Evolutionary conservation across 2,329 filamentous ascomycete genomes (phyloP), one percentile per base, ranked within the genome.

Genomic region (Emericellopsis cladophorae): DNA sequence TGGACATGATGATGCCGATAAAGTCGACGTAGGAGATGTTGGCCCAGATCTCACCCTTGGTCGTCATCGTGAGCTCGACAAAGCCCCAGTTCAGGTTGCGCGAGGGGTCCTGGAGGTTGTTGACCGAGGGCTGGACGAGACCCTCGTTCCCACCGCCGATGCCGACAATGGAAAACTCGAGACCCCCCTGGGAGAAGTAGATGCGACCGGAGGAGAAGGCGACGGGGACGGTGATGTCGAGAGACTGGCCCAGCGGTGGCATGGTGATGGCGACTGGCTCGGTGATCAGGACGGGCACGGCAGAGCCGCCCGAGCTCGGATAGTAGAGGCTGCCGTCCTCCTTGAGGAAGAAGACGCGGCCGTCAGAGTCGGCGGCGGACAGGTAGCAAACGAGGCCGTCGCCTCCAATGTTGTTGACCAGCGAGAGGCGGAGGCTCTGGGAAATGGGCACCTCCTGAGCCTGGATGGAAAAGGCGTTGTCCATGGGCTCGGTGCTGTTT

Each of bases 21-120:
- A 70, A 72, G 49, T 73, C 69, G 26, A 73, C 69, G 42, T 66
- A 71, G 37, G 61, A 67, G 41, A 73, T 61, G 50, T 72, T 71
- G 45, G 67, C 65, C 34, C 56, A 70, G 22, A 72, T 49, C 7
- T 55, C 51, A 0, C 58, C 58, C 2, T 56, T 48, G 0, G 48
- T 37, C n/a, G 55, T 66, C 48, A 62, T 64, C 2, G 66, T 67
- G 23, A 73, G 53, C 48, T 73, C 69, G 15, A 69, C 58, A 41
- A 72, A 72, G 1, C 67, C 68, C 67, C 68, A 72, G 49, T 64
- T 64, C 31, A 67, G 49, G 2, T 51, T 57, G 0, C 62, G 54
- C 23, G 60, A 68, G 4, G 67, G 62, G 40, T 72, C 68, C 4
- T 45, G 40, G 0, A 62, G 52, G 49, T 67, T 67, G 10, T 56